A percentile compares a stretch with the other conserved stretches of the same genome.
Conservation (phyloP, 257 asterid genomes). For the Capsicum baccatum region DNA sequence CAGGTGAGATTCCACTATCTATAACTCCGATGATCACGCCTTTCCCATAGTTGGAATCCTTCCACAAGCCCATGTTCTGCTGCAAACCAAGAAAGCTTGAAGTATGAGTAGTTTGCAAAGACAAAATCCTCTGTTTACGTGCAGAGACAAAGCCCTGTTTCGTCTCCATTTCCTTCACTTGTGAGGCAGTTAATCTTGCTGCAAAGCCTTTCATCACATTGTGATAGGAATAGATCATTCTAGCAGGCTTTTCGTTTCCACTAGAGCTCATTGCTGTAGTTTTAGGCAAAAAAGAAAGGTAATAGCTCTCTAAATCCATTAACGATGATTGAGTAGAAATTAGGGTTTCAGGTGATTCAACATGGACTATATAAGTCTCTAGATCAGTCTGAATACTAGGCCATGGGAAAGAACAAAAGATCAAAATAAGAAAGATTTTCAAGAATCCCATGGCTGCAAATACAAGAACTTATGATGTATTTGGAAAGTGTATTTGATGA, state of each 20-base stretch:
- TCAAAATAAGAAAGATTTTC: not conserved
- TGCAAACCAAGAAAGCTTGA: slow-evolving; percentile 58
- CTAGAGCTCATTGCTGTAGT: slow-evolving; percentile 11
- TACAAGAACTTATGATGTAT: not conserved
- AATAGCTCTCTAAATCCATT: slow-evolving; percentile 41
- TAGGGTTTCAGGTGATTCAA: slow-evolving; percentile 34
- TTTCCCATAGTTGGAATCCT: slow-evolving; percentile 49
- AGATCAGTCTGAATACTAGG: slow-evolving; percentile 10
- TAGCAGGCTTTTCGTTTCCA: slow-evolving; percentile 25
- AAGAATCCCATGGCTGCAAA: slow-evolving; percentile 20
- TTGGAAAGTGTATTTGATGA: slow-evolving; percentile 17
- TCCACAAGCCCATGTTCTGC: slow-evolving; percentile 54
- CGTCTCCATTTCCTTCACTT: slow-evolving; percentile 45
- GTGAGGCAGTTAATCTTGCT: slow-evolving; percentile 44
- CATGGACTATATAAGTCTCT: slow-evolving; percentile 52
- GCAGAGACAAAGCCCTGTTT: slow-evolving; percentile 46
- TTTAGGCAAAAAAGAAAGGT: slow-evolving; percentile 44
- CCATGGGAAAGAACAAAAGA: not conserved
- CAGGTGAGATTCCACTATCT: slow-evolving; percentile 47
- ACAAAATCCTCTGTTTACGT: slow-evolving; percentile 30
- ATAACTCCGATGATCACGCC: slow-evolving; percentile 60
- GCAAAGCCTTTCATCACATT: slow-evolving; percentile 54
- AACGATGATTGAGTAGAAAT: slow-evolving; percentile 16
- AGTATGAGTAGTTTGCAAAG: slow-evolving; percentile 53
- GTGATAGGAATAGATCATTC: slow-evolving; percentile 44